Conservation (phyloP, 768 basidiomycete genomes). For the Boletus sp. region DNA sequence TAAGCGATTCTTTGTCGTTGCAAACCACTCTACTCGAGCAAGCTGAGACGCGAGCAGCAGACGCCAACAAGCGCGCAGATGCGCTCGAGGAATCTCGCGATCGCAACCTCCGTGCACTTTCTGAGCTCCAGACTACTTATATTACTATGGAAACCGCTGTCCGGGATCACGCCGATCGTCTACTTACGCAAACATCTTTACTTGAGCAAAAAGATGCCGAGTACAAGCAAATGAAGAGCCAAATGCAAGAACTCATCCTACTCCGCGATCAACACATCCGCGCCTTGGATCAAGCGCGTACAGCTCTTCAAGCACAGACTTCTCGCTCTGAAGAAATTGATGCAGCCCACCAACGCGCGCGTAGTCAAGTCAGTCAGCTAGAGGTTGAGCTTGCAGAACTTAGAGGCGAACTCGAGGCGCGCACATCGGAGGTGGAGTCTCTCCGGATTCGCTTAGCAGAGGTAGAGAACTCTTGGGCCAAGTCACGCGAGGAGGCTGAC, state of each 20-base stretch:
- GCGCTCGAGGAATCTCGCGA: constrained; percentile 66
- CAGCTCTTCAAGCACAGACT: constrained; percentile 72
- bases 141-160: constrained; percentile 57
- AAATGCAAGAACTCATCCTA: constrained; percentile 67
- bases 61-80: constrained; percentile 75
- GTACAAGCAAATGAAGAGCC: constrained; percentile 53
- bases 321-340: constrained; percentile 79
- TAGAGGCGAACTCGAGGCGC: constrained; percentile 76
- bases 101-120: constrained; percentile 58
- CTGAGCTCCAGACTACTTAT: constrained; percentile 66
- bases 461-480: constrained; percentile 87
- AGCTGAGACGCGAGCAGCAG: constrained; percentile 72
- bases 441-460: constrained; percentile 65
- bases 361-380: constrained; percentile 63
- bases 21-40: constrained; percentile 78
- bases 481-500: constrained; percentile 92
- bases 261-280: constrained; percentile 83
- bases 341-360: constrained; percentile 63
- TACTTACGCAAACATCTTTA: constrained; percentile 69
- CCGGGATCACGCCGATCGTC: constrained; percentile 72
- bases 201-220: constrained; percentile 82
- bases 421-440: constrained; percentile 69
- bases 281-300: constrained; percentile 81
- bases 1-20: constrained; percentile 67
- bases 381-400: constrained; percentile 78